phyloP scores from a whole-genome alignment of 2,329 filamentous ascomycete species.

The Didymella segeticola region DNA sequence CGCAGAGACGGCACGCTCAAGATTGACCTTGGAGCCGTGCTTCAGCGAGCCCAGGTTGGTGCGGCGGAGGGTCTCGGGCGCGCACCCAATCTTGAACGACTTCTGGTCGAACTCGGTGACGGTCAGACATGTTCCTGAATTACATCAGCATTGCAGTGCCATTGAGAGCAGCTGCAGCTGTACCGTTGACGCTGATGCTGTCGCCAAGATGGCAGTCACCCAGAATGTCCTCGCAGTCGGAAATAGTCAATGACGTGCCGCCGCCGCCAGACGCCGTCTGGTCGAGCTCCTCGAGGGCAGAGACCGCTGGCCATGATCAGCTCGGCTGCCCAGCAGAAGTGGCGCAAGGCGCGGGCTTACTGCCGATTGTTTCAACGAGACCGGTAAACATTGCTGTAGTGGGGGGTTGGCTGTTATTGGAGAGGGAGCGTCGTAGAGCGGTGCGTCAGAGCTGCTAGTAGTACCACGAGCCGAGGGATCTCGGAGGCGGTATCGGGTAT shows the following conservation, averaged over 20 bases:
- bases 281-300: conserved; percentile 80
- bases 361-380: conserved; percentile 71
- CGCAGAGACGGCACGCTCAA: conserved; percentile 90
- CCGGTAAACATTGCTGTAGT: conserved; percentile 84
- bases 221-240: conserved; percentile 76
- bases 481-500: conserved; percentile 20
- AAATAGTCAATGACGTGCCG: conserved; percentile 90
- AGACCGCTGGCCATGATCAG: conserved; percentile 70
- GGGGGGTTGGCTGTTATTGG: conserved; percentile 16
- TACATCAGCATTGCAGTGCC: neutral
- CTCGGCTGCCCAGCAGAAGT: conserved; percentile 26
- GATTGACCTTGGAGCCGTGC: conserved; percentile 76
- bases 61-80: conserved; percentile 92
- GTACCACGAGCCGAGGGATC: conserved; percentile 28
- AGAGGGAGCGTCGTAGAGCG: conserved; percentile 28
- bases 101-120: conserved; percentile 73
- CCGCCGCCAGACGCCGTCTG: conserved; percentile 72
- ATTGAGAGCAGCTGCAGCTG: neutral
- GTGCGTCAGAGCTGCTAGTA: conserved; percentile 19
- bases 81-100: conserved; percentile 88
- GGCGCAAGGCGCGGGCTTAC: conserved; percentile 59
- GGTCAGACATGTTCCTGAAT: conserved; percentile 79
- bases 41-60: conserved; percentile 87
- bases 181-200: conserved; percentile 91
- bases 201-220: conserved; percentile 85